Base-by-base conservation (phyloP, 331 rosid genomes). In the Ulmus americana region DNA sequence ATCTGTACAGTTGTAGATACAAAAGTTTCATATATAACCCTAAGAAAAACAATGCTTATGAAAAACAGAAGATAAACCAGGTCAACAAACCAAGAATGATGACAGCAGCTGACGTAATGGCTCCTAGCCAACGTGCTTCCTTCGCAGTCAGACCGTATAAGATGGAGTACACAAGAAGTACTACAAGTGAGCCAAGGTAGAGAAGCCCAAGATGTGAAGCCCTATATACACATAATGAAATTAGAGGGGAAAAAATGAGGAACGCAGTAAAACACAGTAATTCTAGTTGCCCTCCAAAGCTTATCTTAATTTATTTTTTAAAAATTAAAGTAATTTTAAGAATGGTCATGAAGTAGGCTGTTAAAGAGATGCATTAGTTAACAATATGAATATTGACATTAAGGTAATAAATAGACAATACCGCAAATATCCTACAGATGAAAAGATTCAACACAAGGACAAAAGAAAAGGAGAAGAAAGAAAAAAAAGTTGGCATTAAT, bases 141-240 rank as follows among this genome's bases (percentile, higher is more conserved):
- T 85, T 87, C 44, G 97, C 95, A 59, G 97, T 90, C 74, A 90
- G 79, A 61, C 97, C 97, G 74, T 90, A 90, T 59, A 90, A 80
- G 76, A 94, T 90, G 75, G 99, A 90, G 77, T 94, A 94, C 45
- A 88, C 88, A 64, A 85, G 59, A 76, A 94, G 92, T 81, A 94
- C 97, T n/a, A 76, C 67, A 45, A 94, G 82, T 14, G 99, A 94
- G 71, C 99, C 97, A 58, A 85, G 79, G 77, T 94, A 94, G 67
- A 94, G 99, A 71, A 87, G 81, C 50, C 89, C 90, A 63, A 94
- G 97, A 85, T 94, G 99, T 35, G 96, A 84, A 72, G 91, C 99
- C 92, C 99, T 94, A 77, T 43, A 74, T 72, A 70, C 74, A 75
- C 69, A 64, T 65, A 46, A 69, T 38, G 65, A 61, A 72, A 67